Base-by-base conservation (phyloP, 2,329 filamentous ascomycete genomes). In the Cladosporium oxysporum region DNA sequence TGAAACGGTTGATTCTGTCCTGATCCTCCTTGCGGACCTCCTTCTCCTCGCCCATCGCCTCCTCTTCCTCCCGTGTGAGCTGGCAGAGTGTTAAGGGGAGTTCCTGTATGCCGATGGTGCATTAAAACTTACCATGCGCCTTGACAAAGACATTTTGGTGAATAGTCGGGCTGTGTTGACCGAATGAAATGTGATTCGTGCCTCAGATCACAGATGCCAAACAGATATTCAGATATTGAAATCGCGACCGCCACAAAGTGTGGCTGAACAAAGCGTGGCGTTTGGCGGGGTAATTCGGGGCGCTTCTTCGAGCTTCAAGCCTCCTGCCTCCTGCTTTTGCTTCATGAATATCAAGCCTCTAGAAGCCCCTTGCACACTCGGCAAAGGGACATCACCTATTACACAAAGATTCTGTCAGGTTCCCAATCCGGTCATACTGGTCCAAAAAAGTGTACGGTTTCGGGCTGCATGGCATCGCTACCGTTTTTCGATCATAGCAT, bases 1-100 rank as follows among this genome's bases (percentile, higher is more conserved):
- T 97, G 84, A 99, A 99, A 70, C 89, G 90, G 82, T 99, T 99
- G 87, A 99, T 99, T 82, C 95, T 96, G 82, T 98, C 93, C 80
- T 99, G 95, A 78, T 99, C 95, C 78, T 98, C 93, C 75, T 93
- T 91, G 67, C 95, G 91, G 66, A 99, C 95, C 79, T 97, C 91
- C 73, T 93, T 90, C 77, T 99, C 95, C 71, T 95, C 91, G 68
- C 87, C 86, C 62, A 88, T 84, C 66, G 88, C 78, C 66, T 83
- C 90, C 80, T 99, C 95, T 74, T 98, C 94, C 78, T 97, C 94
- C 77, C 92, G 96, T 55, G 92, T 92, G 71, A 99, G 90, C 95
- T 98, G 28, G 53, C 18, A 18, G 14, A 16, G 28, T 31, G 50
- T n/a, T n/a, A n/a, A n/a, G n/a, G n/a, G n/a, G n/a, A n/a, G n/a